phyloP scores from a whole-genome alignment of 345 rosid species.

The Jatropha curcas region DNA sequence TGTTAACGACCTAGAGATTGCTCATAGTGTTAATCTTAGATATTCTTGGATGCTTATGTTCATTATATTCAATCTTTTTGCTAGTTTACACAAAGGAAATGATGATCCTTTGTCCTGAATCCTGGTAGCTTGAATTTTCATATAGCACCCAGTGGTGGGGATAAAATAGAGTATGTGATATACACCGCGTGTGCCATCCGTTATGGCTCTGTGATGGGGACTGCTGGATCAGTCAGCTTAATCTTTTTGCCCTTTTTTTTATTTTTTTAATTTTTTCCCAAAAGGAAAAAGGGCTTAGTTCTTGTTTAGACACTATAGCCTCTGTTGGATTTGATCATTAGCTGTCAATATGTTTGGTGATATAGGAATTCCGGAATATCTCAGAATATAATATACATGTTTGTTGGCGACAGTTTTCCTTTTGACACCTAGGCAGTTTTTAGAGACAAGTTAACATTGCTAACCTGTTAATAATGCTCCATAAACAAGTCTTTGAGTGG shows the following conservation, averaged over 20 bases:
- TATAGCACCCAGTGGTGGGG: not conserved
- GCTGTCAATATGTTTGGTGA: not conserved
- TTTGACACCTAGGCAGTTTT: not conserved
- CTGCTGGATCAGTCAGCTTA: not conserved
- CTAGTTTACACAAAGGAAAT: not conserved
- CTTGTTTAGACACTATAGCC: no score
- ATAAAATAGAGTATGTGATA: not conserved
- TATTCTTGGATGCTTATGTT: not conserved
- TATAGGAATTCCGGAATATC: not conserved
- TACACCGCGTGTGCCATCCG: not conserved
- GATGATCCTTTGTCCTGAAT: not conserved
- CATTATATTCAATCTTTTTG: not conserved
- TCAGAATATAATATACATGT: not conserved
- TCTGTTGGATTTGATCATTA: not conserved
- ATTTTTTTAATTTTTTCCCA: no score
- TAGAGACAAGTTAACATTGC: slow-evolving; percentile 1
- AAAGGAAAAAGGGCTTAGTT: no score
- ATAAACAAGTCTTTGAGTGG: not conserved
- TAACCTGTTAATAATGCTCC: not conserved
- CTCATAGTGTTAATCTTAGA: not conserved
- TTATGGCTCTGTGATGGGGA: not conserved
- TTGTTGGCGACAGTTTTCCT: not conserved
- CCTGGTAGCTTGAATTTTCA: not conserved
- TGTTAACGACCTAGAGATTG: not conserved
- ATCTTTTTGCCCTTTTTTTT: no score